phyloP scores from a whole-genome alignment of 352 stramenopile species.

The Globisporangium cederbergense region DNA sequence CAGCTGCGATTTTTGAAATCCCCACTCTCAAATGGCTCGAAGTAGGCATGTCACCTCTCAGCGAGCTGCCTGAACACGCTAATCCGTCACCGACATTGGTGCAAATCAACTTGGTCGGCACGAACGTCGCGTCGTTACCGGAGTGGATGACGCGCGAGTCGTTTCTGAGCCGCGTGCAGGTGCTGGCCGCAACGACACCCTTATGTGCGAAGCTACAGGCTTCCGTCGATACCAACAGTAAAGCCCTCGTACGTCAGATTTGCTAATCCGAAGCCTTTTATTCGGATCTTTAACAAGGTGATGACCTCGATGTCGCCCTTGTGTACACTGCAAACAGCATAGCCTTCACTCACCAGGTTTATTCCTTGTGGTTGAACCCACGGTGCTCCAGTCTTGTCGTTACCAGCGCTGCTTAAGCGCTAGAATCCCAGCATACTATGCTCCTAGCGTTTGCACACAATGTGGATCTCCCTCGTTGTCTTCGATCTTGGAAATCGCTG shows the following conservation, averaged over 20 bases:
- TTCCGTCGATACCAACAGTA: neutral
- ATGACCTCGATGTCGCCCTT: no score
- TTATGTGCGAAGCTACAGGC: neutral
- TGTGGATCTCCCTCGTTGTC: no score
- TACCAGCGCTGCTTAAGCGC: no score
- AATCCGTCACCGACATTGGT: neutral
- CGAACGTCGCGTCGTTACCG: constrained; percentile 12
- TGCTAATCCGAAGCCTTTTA: neutral
- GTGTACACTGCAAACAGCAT: no score
- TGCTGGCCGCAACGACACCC: neutral
- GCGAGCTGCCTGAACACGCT: neutral
- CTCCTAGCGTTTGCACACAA: no score
- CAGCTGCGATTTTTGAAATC: constrained; percentile 5
- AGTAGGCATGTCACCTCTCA: constrained; percentile 3
- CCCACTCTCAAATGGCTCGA: constrained; percentile 10
- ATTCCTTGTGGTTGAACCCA: no score
- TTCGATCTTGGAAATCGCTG: no score
- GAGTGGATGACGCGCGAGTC: constrained; percentile 3
- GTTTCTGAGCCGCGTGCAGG: neutral
- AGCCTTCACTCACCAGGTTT: no score
- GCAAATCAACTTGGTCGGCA: constrained; percentile 8
- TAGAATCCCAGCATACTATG: no score
- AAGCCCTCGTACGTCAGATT: neutral
- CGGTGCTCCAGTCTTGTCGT: no score
- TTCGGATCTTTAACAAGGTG: neutral